These are phyloP conservation scores for Pezizomycotina sp. DNA, from an alignment of 2,329 filamentous ascomycete genomes.

Conservation along the genomic window DNA sequence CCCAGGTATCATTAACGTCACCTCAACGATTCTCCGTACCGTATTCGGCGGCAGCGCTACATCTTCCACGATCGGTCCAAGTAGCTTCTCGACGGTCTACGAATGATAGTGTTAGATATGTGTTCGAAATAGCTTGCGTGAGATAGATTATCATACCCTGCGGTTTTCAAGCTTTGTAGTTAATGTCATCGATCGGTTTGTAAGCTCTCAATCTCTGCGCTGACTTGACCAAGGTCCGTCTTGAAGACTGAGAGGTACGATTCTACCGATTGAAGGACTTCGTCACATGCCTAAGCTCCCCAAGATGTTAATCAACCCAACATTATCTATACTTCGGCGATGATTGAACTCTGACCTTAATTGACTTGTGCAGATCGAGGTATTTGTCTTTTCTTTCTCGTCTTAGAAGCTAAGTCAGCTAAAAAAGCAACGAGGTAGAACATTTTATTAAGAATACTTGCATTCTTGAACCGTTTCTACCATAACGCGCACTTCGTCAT, in stretches of 20 bases:
- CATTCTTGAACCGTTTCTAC: constrained; percentile 55
- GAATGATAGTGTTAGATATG: background rate
- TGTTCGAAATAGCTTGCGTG: background rate
- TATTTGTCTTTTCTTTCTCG: constrained; percentile 70
- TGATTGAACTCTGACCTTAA: constrained; percentile 34
- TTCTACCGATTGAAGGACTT: constrained; percentile 84
- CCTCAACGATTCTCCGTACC: constrained; percentile 78
- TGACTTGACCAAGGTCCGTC: constrained; percentile 78
- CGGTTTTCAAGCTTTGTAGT: constrained; percentile 78
- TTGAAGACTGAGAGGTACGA: constrained; percentile 83
- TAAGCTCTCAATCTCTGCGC: constrained; percentile 83
- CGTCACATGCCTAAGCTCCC: constrained; percentile 54
- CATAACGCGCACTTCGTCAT: constrained; percentile 28
- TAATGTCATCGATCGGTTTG: constrained; percentile 71
- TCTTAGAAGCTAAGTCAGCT: constrained; percentile 34
- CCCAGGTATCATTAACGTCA: constrained; percentile 75
- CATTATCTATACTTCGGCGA: constrained; percentile 10
- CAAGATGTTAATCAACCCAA: constrained; percentile 19
- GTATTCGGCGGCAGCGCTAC: constrained; percentile 72
- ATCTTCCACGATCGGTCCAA: constrained; percentile 81
- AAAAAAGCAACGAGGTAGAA: constrained; percentile 20
- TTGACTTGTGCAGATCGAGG: constrained; percentile 78
- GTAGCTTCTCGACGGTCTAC: constrained; percentile 57
- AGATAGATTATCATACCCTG: constrained; percentile 33
- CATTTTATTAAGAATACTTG: constrained; percentile 33